Base-by-base conservation (phyloP, 1,284 basidiomycete genomes). In the Cutaneotrichosporon cutaneum region DNA sequence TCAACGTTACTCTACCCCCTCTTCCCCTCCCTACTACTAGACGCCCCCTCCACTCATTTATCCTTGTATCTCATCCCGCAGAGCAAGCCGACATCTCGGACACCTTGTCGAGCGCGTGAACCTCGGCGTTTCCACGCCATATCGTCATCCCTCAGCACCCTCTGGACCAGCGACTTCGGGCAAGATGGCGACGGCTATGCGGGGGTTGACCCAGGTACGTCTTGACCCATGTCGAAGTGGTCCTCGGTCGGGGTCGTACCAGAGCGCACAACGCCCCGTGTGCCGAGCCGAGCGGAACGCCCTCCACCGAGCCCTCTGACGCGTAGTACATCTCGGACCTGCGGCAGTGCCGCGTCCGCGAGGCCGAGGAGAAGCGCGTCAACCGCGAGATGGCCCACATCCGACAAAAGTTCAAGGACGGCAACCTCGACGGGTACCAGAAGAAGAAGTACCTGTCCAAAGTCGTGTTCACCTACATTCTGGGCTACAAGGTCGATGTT, bases 321-420 rank as follows among this genome's bases (percentile, higher is more conserved):
- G 65, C 27, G 70, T 73, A 95, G 92, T 99, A 98, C 84, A 99
- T 99, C 78, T 93, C 94, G 77, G 95, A 99, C 80, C 90, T 99
- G 72, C 88, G 96, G 69, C 92, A 94, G 66, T 84, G 83, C 70
- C 74, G 82, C n/a, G 81, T 83, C n/a, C 72, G 81, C 22, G 81
- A 82, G 66, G 73, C 82, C 50, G 77, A 79, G 61, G 95, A 98
- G 84, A 97, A 97, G 81, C 82, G 95, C 60, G 96, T 99, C 72
- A 99, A 99, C 82, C 94, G 96, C 79, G 96, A 99, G 82, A 98
- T 99, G 95, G 95, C 96, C 0, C 97, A 99, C 75, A 99, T 99
- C 70, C 85, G 96, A 59, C 94, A 95, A 83, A 94, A 97, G 81
- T 98, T 99, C 84, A 97, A 97, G 85, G 95, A 98, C 72, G 95